Evolutionary conservation across 306 rosid genomes (phyloP), one percentile per base, ranked within the genome.

Genomic region (Chamaecrista fasciculata): DNA sequence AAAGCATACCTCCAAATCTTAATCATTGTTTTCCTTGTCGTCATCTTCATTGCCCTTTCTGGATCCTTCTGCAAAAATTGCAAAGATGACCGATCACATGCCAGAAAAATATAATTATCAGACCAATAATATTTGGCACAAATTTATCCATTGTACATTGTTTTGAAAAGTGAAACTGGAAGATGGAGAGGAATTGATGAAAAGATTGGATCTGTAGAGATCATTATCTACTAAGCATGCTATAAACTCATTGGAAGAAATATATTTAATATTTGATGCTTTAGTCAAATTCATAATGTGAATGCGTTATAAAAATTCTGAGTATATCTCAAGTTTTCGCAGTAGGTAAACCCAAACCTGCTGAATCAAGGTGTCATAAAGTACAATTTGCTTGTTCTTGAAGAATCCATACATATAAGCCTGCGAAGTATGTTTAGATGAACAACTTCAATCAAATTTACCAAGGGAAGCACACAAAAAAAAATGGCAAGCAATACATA

Each of bases 371-470:
- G 99, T 94, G 83, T 94, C 99, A 82, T 94, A 94, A 66, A 91
- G 96, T 62, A 94, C 99, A 40, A 94, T 94, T 69, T 97, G 82
- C 86, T 91, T 94, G 87, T 94, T 94, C 77, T 94, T 94, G 78
- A 91, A 94, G 85, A 94, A 94, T 57, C 99, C 99, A 67, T 94
- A 94, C 99, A 94, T 94, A 73, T 94, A 94, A 62, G 99, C 99
- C 99, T 94, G 96, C 81, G 82, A 67, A 59, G 77, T 28, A 51
- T 63, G 60, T 28, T 57, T 18, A 64, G 71, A 75, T 52, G 48
- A 64, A 62, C 67, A 29, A 81, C 42, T 43, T 21, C 24, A 66
- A 33, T 53, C 26, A 55, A 46, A 66, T 21, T 63, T 52, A 52
- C 40, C 16, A 62, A 72, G 7, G 47, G 12, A 74, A 51, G 50